A percentile compares a stretch with the other conserved stretches of the same genome.
phyloP scores from a whole-genome alignment of 164 flowering plant genomes.

The Berberis vulgaris region DNA sequence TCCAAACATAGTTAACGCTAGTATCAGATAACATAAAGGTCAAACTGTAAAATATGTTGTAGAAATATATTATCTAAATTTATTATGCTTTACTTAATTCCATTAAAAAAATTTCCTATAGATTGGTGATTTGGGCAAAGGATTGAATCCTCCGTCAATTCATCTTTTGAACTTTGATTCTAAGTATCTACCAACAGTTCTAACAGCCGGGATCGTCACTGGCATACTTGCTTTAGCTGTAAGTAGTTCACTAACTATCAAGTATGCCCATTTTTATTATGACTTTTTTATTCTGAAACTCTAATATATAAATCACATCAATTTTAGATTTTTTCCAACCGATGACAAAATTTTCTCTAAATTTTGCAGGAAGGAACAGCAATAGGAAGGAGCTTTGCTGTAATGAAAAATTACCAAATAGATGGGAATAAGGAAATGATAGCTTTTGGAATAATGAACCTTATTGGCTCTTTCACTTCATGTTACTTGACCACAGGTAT shows the following conservation, averaged over 20 bases:
- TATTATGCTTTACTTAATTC: too few species aligned
- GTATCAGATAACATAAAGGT: too few species aligned
- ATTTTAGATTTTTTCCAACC: too few species aligned
- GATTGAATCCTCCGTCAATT: slow-evolving; percentile 60
- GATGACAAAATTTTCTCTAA: too few species aligned
- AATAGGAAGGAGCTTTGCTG: slow-evolving; percentile 90
- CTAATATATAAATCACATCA: too few species aligned
- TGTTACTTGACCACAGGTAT: slow-evolving; percentile 89
- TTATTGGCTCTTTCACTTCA: slow-evolving; percentile 81
- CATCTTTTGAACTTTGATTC: slow-evolving; percentile 39
- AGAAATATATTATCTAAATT: too few species aligned
- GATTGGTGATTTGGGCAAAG: slow-evolving; percentile 73
- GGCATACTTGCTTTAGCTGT: slow-evolving; percentile 65
- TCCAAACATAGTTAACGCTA: too few species aligned
- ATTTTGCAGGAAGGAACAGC: slow-evolving; percentile 85
- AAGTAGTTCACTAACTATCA: slow-evolving; percentile 12
- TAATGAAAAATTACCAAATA: slow-evolving; percentile 68
- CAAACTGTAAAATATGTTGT: too few species aligned
- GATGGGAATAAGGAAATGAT: slow-evolving; percentile 99
- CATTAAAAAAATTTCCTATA: slow-evolving; percentile 6
- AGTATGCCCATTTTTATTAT: too few species aligned
- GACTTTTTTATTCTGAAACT: too few species aligned
- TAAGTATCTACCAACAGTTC: slow-evolving; percentile 26
- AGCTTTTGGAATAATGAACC: slow-evolving; percentile 91
- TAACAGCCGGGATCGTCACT: slow-evolving; percentile 57